A percentile compares a stretch with the other conserved stretches of the same genome.
Conservation (phyloP, 148 eudicot species). For the Agrostemma githago region DNA sequence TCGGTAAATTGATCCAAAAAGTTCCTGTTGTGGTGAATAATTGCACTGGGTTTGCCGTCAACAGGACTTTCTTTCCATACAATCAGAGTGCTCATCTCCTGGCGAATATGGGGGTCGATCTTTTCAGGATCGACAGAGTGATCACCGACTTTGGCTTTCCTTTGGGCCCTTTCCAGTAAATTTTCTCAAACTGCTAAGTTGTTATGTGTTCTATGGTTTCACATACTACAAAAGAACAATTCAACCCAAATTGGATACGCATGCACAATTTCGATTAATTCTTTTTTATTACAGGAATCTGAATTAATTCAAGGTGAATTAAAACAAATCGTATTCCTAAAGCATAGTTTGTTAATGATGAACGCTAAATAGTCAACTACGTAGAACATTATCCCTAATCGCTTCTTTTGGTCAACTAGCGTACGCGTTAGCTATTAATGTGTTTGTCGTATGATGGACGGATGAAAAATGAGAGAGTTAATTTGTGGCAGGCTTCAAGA, state of each 20-base stretch:
- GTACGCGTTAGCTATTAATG: not conserved
- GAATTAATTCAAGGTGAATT: not conserved
- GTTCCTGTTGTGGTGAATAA: constrained; percentile 94
- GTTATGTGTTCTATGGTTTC: not conserved
- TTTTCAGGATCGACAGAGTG: constrained; percentile 78
- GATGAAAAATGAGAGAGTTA: constrained; percentile 8
- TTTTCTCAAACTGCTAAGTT: constrained; percentile 21
- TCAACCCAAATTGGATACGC: not conserved
- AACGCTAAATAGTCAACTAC: not conserved
- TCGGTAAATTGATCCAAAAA: constrained; percentile 78
- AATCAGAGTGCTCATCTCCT: constrained; percentile 64
- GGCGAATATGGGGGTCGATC: constrained; percentile 74
- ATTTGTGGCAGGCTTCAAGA: constrained; percentile 63
- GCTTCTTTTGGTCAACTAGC: not conserved
- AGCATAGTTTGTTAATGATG: not conserved
- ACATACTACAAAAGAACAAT: not conserved
- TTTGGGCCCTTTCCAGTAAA: constrained; percentile 96
- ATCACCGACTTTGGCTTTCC: constrained; percentile 79
- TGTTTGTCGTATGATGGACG: not conserved
- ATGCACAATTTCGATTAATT: not conserved
- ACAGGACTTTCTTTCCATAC: constrained; percentile 87
- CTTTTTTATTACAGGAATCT: not conserved
- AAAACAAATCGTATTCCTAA: too few relatives aligned
- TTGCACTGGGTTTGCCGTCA: constrained; percentile 96
- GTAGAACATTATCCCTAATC: not conserved